A percentile compares a stretch with the other conserved stretches of the same genome.
phyloP scores from a whole-genome alignment of 371 early-diverging fungal genomes.

The Capillidium rhysosporum region DNA sequence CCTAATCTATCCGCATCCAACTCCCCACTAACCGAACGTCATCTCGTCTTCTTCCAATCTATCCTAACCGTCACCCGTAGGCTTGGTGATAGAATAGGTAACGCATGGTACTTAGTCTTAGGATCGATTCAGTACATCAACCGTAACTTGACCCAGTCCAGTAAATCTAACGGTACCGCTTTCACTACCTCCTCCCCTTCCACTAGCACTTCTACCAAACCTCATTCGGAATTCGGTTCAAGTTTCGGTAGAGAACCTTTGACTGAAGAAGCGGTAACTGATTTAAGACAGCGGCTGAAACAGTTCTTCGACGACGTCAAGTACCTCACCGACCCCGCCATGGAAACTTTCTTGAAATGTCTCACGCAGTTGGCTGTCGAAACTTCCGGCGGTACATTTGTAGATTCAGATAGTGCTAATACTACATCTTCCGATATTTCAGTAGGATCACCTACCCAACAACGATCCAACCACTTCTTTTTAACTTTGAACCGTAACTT shows the following conservation, averaged over 20 bases:
- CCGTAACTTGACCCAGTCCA: slow-evolving; percentile 18
- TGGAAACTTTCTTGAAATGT: slow-evolving; percentile 42
- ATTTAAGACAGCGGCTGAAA: slow-evolving; percentile 28
- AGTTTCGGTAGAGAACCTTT: slow-evolving; percentile 4
- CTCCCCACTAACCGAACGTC: slow-evolving; percentile 40
- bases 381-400: slow-evolving; percentile 24
- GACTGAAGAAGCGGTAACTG: slow-evolving; percentile 13
- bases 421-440: neutral
- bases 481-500: neutral
- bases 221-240: too few species aligned
- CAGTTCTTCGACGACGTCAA: slow-evolving; percentile 53
- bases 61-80: slow-evolving; percentile 50
- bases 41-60: slow-evolving; percentile 54
- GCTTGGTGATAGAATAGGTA: slow-evolving; percentile 48
- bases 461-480: neutral
- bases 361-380: slow-evolving; percentile 47
- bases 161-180: neutral
- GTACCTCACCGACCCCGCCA: slow-evolving; percentile 32
- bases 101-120: slow-evolving; percentile 71
- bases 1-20: neutral
- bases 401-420: too few species aligned
- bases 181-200: neutral
- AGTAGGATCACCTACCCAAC: neutral
- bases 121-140: slow-evolving; percentile 80
- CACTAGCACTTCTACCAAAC: neutral